A percentile compares a stretch with the other conserved stretches of the same genome.
phyloP scores from a whole-genome alignment of 176 grass and related monocot species.

The Carex parvula region DNA sequence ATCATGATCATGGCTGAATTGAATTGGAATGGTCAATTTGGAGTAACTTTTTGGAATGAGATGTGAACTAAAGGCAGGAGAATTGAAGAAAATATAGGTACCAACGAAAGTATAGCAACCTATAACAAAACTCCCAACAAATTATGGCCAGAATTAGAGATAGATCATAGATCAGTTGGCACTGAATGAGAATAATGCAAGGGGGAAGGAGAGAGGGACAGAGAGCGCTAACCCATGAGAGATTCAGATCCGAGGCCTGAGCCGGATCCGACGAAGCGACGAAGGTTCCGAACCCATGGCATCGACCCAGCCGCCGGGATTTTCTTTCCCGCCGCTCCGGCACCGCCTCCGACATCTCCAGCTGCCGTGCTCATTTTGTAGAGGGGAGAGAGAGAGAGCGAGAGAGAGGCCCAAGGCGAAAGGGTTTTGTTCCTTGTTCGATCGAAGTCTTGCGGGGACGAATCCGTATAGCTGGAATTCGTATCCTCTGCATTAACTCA shows the following conservation, averaged over 20 bases:
- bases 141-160: background rate
- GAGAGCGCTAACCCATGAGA: slow-evolving; percentile 65
- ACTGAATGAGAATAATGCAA: background rate
- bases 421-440: background rate
- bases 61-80: no score
- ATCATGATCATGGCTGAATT: background rate
- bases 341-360: slow-evolving; percentile 36
- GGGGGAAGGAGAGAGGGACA: background rate
- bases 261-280: slow-evolving; percentile 83
- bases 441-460: background rate
- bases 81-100: no score
- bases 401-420: background rate
- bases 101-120: background rate
- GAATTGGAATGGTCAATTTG: background rate
- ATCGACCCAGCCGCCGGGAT: slow-evolving; percentile 85
- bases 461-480: no score
- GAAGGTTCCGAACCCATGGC: slow-evolving; percentile 95
- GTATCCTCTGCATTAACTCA: no score
- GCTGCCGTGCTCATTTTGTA: slow-evolving; percentile 61
- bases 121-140: background rate
- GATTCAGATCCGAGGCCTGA: slow-evolving; percentile 86
- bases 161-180: background rate
- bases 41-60: no score
- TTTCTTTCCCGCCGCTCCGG: slow-evolving; percentile 44
- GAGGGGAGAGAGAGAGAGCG: background rate